Evolutionary conservation across 768 basidiomycete genomes (phyloP).

Genomic region (Lactifluus pinguis): DNA sequence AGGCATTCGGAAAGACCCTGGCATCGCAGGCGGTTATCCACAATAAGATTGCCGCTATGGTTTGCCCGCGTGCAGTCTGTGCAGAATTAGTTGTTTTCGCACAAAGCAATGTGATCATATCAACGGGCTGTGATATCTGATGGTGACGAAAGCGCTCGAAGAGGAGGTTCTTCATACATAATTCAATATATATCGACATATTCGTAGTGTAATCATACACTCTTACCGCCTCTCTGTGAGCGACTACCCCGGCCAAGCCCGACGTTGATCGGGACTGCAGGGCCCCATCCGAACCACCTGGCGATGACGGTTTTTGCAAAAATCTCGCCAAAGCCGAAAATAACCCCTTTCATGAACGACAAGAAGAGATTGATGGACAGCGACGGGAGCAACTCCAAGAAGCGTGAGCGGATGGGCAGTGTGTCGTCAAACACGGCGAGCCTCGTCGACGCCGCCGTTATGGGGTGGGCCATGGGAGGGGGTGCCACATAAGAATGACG

Average conservation of each 20-base stretch:
- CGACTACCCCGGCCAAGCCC: slow-evolving; percentile 9
- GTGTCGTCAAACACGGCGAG: slow-evolving; percentile 62
- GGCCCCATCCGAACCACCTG: slow-evolving; percentile 40
- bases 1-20: slow-evolving; percentile 86
- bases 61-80: slow-evolving; percentile 68
- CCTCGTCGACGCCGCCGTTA: slow-evolving; percentile 36
- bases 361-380: slow-evolving; percentile 77
- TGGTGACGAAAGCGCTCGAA: background rate
- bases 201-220: background rate
- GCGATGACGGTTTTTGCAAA: slow-evolving; percentile 76
- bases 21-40: slow-evolving; percentile 82
- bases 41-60: slow-evolving; percentile 82
- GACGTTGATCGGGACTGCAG: slow-evolving; percentile 22
- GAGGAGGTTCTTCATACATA: background rate
- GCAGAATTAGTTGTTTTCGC: slow-evolving; percentile 52
- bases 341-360: slow-evolving; percentile 89
- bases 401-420: slow-evolving; percentile 56
- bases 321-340: slow-evolving; percentile 95
- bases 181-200: background rate
- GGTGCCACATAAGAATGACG: slow-evolving; percentile 20
- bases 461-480: slow-evolving; percentile 3
- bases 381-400: slow-evolving; percentile 60
- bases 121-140: background rate
- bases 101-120: background rate
- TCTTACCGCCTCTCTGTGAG: background rate